Evolutionary conservation across 257 asterid species (phyloP), one percentile per base, ranked within the genome.

Genomic region (Ligustrum vulgare): DNA sequence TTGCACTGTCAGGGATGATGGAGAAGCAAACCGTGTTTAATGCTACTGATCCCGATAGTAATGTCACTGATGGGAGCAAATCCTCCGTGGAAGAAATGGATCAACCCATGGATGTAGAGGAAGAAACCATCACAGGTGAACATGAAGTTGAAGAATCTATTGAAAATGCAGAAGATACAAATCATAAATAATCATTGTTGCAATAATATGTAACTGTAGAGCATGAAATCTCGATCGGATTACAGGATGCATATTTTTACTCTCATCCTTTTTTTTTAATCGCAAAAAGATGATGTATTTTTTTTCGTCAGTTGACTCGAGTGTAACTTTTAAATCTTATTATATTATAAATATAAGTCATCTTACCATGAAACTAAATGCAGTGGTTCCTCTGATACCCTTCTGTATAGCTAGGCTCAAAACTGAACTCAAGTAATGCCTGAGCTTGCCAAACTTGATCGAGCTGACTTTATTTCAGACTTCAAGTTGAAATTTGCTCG

Each of bases 1-100:
- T 91, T 77, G 98, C 99, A 41, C 83, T 95, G 80, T 93, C 99
- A 0, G 97, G 97, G 72, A 95, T 95, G 92, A 90, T 93, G 97
- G 97, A 93, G 74, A 89, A 93, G 84, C 98, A 91, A 69, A 66
- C 80, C 0, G 85, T 77, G 75, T 75, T 34, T 43, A 94, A 94
- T 60, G 87, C 31, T 66, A 90, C 96, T 0, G 96, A 87, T 23
- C 70, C 88, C 37, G 37, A 66, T 39, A 75, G 45, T 68, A 91
- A 86, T 72, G 76, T 62, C 6, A 89, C 91, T 4, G 94, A 88
- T 63, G 80, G 75, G 45, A 75, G 81, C 75, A 49, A 79, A 58
- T 71, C 35, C n/a, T 73, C 75, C 77, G 41, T 80, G 0, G 91
- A 81, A 64, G 72, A 82, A 22, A 69, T 67, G 77, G 82, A 66